Conservation (phyloP, 2,329 filamentous ascomycete genomes). For the Cadophora sp. region DNA sequence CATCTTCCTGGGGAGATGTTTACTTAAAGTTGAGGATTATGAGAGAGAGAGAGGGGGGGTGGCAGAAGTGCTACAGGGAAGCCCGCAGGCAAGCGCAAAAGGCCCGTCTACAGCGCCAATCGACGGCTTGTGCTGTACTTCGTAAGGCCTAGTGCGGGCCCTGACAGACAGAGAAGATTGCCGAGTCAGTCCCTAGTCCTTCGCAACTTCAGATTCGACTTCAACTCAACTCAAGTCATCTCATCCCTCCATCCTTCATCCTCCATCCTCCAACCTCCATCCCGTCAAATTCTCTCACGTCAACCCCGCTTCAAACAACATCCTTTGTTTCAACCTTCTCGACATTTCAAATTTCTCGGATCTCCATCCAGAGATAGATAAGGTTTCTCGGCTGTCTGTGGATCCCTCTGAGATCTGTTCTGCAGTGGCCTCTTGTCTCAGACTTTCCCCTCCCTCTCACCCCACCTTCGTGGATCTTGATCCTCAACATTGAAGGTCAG, state of each 20-base stretch:
- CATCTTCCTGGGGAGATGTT: not conserved
- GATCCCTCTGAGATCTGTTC: not conserved
- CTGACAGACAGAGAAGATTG: no score
- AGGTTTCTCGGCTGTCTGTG: not conserved
- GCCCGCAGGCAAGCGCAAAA: no score
- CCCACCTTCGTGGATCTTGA: not conserved
- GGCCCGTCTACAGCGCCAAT: not conserved
- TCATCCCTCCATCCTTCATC: not conserved
- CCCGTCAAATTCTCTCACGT: not conserved
- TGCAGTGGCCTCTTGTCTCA: conserved; percentile 9
- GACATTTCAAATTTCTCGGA: not conserved
- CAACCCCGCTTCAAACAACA: conserved; percentile 1
- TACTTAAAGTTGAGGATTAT: not conserved
- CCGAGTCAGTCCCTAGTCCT: no score
- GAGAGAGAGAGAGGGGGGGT: no score
- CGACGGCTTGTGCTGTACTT: no score
- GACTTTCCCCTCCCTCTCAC: no score
- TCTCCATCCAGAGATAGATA: not conserved
- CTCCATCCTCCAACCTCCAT: not conserved
- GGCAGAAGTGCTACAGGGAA: no score
- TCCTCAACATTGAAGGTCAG: not conserved
- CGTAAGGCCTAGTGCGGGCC: no score
- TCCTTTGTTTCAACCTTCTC: conserved; percentile 10
- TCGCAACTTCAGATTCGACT: no score
- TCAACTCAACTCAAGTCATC: no score